Base-by-base conservation (phyloP, 768 basidiomycete species). In the Termitomyces sp. region DNA sequence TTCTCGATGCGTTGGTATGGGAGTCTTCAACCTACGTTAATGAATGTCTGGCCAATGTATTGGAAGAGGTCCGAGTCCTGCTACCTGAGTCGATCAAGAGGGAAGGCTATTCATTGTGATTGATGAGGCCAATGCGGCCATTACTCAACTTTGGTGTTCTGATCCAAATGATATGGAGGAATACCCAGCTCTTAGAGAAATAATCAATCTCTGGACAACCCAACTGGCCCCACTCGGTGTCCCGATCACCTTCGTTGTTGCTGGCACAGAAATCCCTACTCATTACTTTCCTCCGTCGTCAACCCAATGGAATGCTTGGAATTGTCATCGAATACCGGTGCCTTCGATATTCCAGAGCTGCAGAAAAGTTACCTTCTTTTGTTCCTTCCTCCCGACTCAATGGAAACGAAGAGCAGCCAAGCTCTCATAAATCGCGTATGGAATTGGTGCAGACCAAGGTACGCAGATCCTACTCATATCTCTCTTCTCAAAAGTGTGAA, bases 371-470 rank as follows among this genome's bases (percentile, higher is more conserved):
- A 57, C 12, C 10, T 57, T 11, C 7, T 6, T 3, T 48, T 34
- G 5, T 37, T 57, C 25, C 25, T 57, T 11, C 46, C 56, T 5
- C 20, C 7, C 9, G 32, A 32, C 10, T 47, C 14, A 1, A 12
- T 25, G 20, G 34, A 57, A 11, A 57, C 46, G 1, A 12, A 20
- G 5, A 57, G 45, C 10, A 15, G 46, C 4, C 46, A 38, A 47
- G 42, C 55, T 3, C 12, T 57, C 14, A 7, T 47, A 9, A 10
- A 29, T 12, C 46, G 56, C 12, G 25, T 47, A 14, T 57, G 56
- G 56, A n/a, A 48, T 38, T 57, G 56, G 56, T 57, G 56, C 37
- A 38, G 45, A 47, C n/a, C 45, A 37, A 57, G 56, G 56, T 20
- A 57, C 10, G 17, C 29, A 25, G 43, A 29, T 42, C 12, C 14